Evolutionary conservation across 371 early-diverging fungal species (phyloP), one percentile per base, ranked within the genome.

Genomic region (Catenaria anguillulae): DNA sequence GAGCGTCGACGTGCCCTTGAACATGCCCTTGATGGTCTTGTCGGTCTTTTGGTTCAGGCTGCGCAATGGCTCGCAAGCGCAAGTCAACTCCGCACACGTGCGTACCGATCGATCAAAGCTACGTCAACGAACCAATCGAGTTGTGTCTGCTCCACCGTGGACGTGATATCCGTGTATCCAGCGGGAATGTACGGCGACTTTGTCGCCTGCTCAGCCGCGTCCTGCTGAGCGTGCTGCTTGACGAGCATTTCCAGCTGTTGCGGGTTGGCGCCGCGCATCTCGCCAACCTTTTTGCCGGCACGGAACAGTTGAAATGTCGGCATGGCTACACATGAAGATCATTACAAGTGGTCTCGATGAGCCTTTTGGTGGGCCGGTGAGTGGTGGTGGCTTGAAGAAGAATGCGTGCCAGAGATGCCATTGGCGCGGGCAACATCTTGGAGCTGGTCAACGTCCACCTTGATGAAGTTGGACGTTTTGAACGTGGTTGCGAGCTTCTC

Each of bases 41-140:
- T 84, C 80, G 62, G 77, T 79, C 63, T 82, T 76, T 66, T 90
- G 85, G 76, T 95, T 95, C 61, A 93, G 73, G 64, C 90, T 55
- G 4, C 29, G 19, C 4, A 55, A 29, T 19, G 17, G 33, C 5
- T 26, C 31, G 12, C 54, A 54, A 54, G 6, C 26, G 54, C 33
- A 12, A 4, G 54, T 54, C 8, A 26, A 15, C n/a, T n/a, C n/a
- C n/a, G n/a, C n/a, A n/a, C n/a, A n/a, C n/a, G n/a, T n/a, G n/a
- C n/a, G n/a, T 19, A 46, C 48, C 19, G n/a, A 46, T 46, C 48
- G n/a, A 46, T n/a, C 21, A 46, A 46, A 46, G n/a, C 19, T 21
- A 46, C 48, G n/a, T n/a, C 10, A 40, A 43, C 29, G 36, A n/a
- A 55, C 55, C 58, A 48, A 29, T 64, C 62, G 17, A 64, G 33